A percentile compares a stretch with the other conserved stretches of the same genome.
phyloP scores from a whole-genome alignment of 2,329 filamentous ascomycete genomes.

The Nigrospora oryzae region DNA sequence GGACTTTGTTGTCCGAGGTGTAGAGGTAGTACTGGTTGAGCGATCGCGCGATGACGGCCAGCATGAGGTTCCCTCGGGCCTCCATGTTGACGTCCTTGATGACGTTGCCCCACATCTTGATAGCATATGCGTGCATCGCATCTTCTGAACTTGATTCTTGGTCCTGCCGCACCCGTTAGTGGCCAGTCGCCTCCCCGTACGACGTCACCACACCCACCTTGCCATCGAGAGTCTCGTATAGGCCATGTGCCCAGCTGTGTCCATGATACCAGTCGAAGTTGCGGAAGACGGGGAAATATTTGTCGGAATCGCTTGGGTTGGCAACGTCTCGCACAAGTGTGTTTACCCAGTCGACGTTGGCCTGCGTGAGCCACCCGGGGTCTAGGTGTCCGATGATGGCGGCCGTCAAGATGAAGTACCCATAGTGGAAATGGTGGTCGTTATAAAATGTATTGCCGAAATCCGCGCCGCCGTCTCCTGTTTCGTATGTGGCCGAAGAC shows the following conservation, averaged over 20 bases:
- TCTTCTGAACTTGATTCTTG: constrained; percentile 89
- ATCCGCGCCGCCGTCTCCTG: constrained; percentile 62
- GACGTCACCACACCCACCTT: constrained; percentile 38
- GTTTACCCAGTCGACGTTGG: constrained; percentile 75
- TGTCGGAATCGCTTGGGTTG: constrained; percentile 64
- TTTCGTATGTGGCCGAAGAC: constrained; percentile 64
- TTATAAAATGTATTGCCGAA: constrained; percentile 89
- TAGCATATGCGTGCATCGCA: constrained; percentile 73
- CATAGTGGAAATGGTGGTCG: constrained; percentile 69
- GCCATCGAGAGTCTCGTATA: constrained; percentile 63
- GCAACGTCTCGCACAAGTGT: constrained; percentile 74
- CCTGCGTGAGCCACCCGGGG: constrained; percentile 54
- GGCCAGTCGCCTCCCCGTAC: not conserved
- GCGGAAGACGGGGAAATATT: constrained; percentile 72
- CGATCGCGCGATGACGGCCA: constrained; percentile 66
- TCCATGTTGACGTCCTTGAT: constrained; percentile 73
- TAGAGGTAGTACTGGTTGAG: constrained; percentile 80
- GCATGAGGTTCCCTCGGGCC: constrained; percentile 72
- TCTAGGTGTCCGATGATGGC: constrained; percentile 78
- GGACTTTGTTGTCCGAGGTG: constrained; percentile 54
- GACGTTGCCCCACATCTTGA: constrained; percentile 90
- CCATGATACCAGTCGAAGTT: constrained; percentile 92
- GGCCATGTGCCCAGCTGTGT: constrained; percentile 84
- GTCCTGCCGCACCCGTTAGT: constrained; percentile 30
- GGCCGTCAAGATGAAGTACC: constrained; percentile 83